Evolutionary conservation across 106 monocot genomes (phyloP).

Genomic region (Chionographis japonica): DNA sequence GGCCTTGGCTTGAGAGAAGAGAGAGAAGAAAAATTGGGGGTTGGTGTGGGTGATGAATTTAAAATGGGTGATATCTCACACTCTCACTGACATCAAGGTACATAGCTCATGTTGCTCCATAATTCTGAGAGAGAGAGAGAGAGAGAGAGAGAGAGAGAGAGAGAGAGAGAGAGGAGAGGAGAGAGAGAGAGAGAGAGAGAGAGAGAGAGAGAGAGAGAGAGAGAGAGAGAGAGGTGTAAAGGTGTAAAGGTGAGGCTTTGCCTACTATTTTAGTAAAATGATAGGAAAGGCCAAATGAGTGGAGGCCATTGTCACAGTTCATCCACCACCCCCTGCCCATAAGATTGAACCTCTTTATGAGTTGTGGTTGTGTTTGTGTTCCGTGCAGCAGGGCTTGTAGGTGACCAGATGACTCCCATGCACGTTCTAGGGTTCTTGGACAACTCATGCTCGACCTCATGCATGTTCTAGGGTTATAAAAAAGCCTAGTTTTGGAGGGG

Average conservation of each 20-base stretch:
- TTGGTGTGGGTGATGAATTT: conserved; percentile 7
- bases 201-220: too few species aligned
- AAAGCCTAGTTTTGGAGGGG: too few species aligned
- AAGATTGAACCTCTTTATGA: not conserved
- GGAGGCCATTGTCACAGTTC: conserved; percentile 16
- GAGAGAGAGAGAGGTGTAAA: not conserved
- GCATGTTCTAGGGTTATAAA: too few species aligned
- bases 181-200: not conserved
- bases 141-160: too few species aligned
- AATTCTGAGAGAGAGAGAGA: not conserved
- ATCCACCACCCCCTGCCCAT: not conserved
- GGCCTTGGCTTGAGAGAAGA: conserved; percentile 1
- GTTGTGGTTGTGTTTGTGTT: conserved; percentile 14
- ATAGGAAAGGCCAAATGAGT: conserved; percentile 14
- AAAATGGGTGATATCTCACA: not conserved
- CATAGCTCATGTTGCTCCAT: not conserved
- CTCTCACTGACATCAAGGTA: not conserved
- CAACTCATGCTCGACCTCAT: too few species aligned
- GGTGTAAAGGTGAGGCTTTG: conserved; percentile 4
- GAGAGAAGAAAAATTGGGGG: not conserved
- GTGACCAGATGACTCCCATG: conserved; percentile 9
- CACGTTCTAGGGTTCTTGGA: conserved; percentile 12
- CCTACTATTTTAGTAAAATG: conserved; percentile 4
- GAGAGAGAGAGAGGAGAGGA: not conserved
- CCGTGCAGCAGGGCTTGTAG: conserved; percentile 14